phyloP scores from a whole-genome alignment of 2,329 filamentous ascomycete genomes.

The Aspergillus piperis region DNA sequence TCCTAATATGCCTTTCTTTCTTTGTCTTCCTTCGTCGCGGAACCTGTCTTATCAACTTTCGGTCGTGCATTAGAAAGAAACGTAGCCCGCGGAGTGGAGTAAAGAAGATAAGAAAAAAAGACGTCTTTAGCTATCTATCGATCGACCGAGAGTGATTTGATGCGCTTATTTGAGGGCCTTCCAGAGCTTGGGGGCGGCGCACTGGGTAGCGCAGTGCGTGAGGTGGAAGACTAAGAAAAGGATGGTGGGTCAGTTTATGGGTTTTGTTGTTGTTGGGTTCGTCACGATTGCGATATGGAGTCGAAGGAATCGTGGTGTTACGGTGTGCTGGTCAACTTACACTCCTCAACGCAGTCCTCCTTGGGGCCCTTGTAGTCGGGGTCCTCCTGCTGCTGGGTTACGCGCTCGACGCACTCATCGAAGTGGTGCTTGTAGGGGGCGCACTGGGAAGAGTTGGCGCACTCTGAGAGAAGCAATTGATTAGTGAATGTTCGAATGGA shows the following conservation, averaged over 20 bases:
- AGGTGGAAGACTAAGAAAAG: conserved; percentile 87
- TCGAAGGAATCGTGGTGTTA: background rate
- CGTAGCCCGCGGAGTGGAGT: too few relatives aligned
- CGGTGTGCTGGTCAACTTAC: conserved; percentile 60
- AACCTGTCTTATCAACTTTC: too few relatives aligned
- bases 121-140: background rate
- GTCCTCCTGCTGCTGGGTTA: conserved; percentile 68
- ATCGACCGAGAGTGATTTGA: conserved; percentile 9
- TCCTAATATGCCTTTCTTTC: too few relatives aligned
- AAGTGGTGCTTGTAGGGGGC: conserved; percentile 93
- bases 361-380: conserved; percentile 70
- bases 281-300: background rate
- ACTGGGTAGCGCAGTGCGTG: conserved; percentile 88
- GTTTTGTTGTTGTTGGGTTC: background rate
- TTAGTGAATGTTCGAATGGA: background rate
- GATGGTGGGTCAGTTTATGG: conserved; percentile 18
- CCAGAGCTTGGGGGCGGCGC: conserved; percentile 96
- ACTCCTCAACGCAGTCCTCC: conserved; percentile 99
- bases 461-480: conserved; percentile 62
- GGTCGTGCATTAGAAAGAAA: too few relatives aligned
- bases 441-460: conserved; percentile 83
- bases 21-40: too few relatives aligned
- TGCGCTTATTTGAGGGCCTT: conserved; percentile 78
- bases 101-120: conserved; percentile 16
- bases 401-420: conserved; percentile 96